Base-by-base conservation (phyloP, 345 rosid genomes). In the Murraya paniculata region DNA sequence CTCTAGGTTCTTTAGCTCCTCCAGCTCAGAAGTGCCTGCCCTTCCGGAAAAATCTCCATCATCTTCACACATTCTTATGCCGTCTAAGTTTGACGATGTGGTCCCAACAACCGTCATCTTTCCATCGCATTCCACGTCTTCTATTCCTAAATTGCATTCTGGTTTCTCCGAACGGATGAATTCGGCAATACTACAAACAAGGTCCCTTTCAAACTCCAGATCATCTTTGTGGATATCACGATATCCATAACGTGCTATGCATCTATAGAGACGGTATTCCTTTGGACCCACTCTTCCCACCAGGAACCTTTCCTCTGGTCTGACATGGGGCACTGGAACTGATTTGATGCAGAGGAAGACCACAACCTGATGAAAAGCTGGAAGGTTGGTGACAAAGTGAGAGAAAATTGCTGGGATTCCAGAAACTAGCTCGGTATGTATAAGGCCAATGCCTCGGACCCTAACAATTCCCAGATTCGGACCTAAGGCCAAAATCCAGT, bases 361-460 rank as follows among this genome's bases (percentile, higher is more conserved):
- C 0, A 96, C 85, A 56, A 96, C 94, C 78, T 96, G 98, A 78
- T 96, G 99, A 77, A 96, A 94, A 21, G 99, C 99, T 1, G 99
- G 99, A n/a, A 96, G 98, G 86, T 96, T 96, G 57, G 99, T 92
- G 68, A 96, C 92, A 38, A 96, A 96, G 87, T 96, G 99, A 80
- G 99, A 96, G 87, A 96, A 96, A 55, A 96, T 91, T 3, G 97
- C 97, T 0, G 99, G 99, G 78, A 96, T 89, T 68, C 99, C 99
- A 0, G 97, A 89, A 78, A 96, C 98, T 22, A 96, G 94, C 82
- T 96, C 98, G 4, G 98, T 96, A 75, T 92, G 90, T 79, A 96
- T 88, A 83, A 96, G 89, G 75, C 99, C 99, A 7, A 96, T 91
- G 5, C 99, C 99, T 6, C 82, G 91, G 14, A 96, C 97, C 24